Evolutionary conservation across 768 basidiomycete species (phyloP), one percentile per base, ranked within the genome.

Genomic region (Lactarius quietus): DNA sequence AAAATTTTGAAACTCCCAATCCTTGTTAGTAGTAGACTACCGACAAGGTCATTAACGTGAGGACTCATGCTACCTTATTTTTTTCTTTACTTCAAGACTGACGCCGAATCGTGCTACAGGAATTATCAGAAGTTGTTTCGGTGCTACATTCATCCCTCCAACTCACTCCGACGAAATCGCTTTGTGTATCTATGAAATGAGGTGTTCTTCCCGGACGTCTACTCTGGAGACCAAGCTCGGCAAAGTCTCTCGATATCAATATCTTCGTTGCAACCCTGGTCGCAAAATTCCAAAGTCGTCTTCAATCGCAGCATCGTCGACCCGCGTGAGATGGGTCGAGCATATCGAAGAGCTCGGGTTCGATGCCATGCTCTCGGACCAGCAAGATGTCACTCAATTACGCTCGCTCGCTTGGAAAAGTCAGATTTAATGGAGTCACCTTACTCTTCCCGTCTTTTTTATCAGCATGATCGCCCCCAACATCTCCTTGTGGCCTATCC

Each of bases 401-500:
- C 86, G 86, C 60, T 94, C 93, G 1, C 87, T 97, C 61, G 88
- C 88, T 3, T 99, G 97, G 97, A 81, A 85, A 52, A 76, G 76
- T 23, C 87, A 93, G 28, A 87, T 98, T 78, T 73, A 85, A 39
- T 87, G 86, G 81, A 85, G 68, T 89, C 35, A 71, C 78, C 10
- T 96, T 99, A 93, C 94, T 58, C 67, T 95, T 0, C 97, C 97
- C 23, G 94, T 95, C 48, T 98, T 98, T 78, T 85, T 97, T 74
- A 78, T 98, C 61, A 82, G 84, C 65, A 98, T 98, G 95, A 74
- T 98, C 59, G 84, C 85, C 36, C 87, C 86, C 3, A 86, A 81
- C 70, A 81, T 95, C 38, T 83, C 84, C 65, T 74, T 95, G 62
- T 81, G 76, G 38, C 74, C 80, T 3, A 59, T 95, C 48, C 75